Evolutionary conservation across 306 rosid genomes (phyloP), one percentile per base, ranked within the genome.

Genomic region (Corylus americana): DNA sequence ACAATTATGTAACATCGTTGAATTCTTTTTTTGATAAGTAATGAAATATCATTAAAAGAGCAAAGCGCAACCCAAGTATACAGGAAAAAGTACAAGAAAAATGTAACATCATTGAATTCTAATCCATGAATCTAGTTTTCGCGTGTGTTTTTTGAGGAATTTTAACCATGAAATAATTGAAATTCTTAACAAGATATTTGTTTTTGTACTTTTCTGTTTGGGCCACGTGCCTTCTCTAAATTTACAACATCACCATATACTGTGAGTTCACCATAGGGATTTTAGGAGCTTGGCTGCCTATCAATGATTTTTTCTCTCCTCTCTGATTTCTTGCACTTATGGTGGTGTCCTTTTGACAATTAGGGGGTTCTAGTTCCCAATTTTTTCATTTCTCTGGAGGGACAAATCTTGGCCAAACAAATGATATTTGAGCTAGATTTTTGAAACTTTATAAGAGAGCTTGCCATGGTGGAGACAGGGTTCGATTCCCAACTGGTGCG

Each of bases 401-500:
- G 29, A 5, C 12, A 18, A 51, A 31, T 62, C 72, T 64, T 53
- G 53, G 74, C 63, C 75, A 59, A 63, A 64, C 59, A 35, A 63
- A 61, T 27, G 39, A 31, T 12, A 62, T 62, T 58, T 58, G 66
- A 11, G 3, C 35, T 62, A 27, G 18, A 18, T 75, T 20, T 13
- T 25, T 31, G 45, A 18, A 61, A 35, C 62, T 14, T 44, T 12
- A 10, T 73, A 14, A 64, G 49, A 81, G 73, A 76, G 44, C 66
- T 69, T 81, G 62, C 80, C 79, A 61, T 70, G 78, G 69, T 63
- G 37, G 2, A 16, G 67, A 42, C 74, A 2, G 81, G 85, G 76
- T 78, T 80, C 5, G 77, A 71, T 83, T 80, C 83, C 81, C 35
- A 55, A 82, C 74, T 55, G 85, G 80, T 84, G 85, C 82, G 75